Evolutionary conservation across 768 basidiomycete species (phyloP).

Genomic region (Floccularia luteovirens): DNA sequence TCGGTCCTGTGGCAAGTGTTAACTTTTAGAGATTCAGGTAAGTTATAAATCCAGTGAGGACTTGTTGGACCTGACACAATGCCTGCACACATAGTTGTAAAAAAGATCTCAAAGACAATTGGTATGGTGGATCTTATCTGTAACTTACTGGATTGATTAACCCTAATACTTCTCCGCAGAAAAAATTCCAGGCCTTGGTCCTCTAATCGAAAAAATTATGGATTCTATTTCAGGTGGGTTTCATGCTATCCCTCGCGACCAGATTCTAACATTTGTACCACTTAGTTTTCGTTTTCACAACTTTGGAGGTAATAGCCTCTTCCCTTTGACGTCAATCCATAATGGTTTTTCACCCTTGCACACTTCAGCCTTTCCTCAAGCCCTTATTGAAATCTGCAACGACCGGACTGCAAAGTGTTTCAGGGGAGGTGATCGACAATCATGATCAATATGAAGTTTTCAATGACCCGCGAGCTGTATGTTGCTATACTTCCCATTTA

Average conservation of each 20-base stretch:
- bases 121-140: slow-evolving; percentile 27
- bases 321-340: not conserved
- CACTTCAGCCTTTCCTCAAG: slow-evolving; percentile 69
- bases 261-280: not conserved
- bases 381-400: slow-evolving; percentile 72
- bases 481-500: slow-evolving; percentile 19
- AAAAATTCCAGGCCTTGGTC: slow-evolving; percentile 74
- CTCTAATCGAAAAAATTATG: slow-evolving; percentile 71
- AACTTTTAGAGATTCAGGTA: slow-evolving; percentile 75
- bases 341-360: not conserved
- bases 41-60: slow-evolving; percentile 11
- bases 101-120: slow-evolving; percentile 73
- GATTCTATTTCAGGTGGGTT: slow-evolving; percentile 59
- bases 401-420: slow-evolving; percentile 48
- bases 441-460: slow-evolving; percentile 86
- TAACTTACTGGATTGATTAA: not conserved
- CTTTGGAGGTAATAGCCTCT: slow-evolving; percentile 53
- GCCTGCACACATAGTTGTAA: slow-evolving; percentile 38
- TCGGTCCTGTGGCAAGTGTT: slow-evolving; percentile 79
- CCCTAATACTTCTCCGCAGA: slow-evolving; percentile 29
- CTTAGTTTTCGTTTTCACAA: slow-evolving; percentile 75
- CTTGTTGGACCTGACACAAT: not conserved
- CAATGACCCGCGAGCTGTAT: slow-evolving; percentile 71
- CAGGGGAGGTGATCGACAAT: slow-evolving; percentile 71
- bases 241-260: slow-evolving; percentile 1